Conservation (phyloP, 2,329 filamentous ascomycete species). For the Curvularia lunata region DNA sequence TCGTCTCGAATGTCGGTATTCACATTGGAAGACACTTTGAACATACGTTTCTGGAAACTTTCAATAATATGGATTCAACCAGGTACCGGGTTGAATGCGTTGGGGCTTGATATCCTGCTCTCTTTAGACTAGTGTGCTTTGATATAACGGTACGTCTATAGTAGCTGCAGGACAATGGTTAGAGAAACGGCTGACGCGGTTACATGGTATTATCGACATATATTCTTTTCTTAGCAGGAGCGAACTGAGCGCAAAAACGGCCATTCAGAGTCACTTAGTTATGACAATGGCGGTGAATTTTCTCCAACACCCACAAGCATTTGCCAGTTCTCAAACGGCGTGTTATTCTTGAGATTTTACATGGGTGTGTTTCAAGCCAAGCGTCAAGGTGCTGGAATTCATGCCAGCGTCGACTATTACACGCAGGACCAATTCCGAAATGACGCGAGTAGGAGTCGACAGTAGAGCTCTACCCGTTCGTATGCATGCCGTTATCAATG, state of each 20-base stretch:
- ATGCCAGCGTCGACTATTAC: background rate
- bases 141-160: background rate
- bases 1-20: background rate
- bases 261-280: background rate
- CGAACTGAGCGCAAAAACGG: background rate
- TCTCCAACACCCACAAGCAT: too few relatives aligned
- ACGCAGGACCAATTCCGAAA: background rate
- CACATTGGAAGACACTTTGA: background rate
- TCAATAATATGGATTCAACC: background rate
- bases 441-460: background rate
- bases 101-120: background rate
- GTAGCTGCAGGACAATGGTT: background rate
- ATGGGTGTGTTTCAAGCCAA: too few relatives aligned
- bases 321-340: too few relatives aligned
- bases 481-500: background rate
- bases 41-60: background rate
- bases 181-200: background rate
- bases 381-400: background rate
- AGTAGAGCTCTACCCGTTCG: background rate
- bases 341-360: too few relatives aligned
- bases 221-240: background rate
- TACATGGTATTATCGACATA: background rate
- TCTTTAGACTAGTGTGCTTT: background rate
- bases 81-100: background rate
- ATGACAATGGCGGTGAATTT: too few relatives aligned